phyloP scores from a whole-genome alignment of 345 rosid genomes.

The Rhizophora mangle region DNA sequence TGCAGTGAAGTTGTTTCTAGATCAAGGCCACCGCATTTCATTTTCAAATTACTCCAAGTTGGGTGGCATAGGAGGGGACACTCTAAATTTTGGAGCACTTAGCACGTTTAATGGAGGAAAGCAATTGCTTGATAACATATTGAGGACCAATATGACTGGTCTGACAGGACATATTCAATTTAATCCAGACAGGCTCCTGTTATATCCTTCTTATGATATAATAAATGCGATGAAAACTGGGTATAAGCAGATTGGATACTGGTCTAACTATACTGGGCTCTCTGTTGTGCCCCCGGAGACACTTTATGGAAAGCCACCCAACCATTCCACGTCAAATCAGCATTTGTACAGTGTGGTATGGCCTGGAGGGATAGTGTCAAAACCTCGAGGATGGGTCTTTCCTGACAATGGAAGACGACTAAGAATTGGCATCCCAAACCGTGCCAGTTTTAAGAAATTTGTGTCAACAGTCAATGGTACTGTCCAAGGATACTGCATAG shows the following conservation, averaged over 20 bases:
- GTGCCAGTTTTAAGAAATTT: conserved; percentile 57
- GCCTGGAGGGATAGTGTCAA: conserved; percentile 68
- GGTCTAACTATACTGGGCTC: conserved; percentile 88
- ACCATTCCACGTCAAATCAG: conserved; percentile 73
- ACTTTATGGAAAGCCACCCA: conserved; percentile 53
- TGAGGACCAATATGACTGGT: conserved; percentile 68
- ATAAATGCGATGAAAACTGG: conserved; percentile 51
- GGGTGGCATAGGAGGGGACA: conserved; percentile 40
- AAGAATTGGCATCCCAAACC: conserved; percentile 71
- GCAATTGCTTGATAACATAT: conserved; percentile 47
- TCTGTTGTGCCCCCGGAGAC: conserved; percentile 74
- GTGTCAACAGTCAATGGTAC: conserved; percentile 48
- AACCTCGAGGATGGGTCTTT: conserved; percentile 93
- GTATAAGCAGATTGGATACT: conserved; percentile 60
- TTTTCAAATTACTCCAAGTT: conserved; percentile 63
- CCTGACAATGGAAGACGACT: conserved; percentile 72
- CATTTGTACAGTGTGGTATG: conserved; percentile 57
- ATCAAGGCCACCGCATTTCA: conserved; percentile 61
- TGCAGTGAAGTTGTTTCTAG: conserved; percentile 62
- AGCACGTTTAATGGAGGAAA: conserved; percentile 73
- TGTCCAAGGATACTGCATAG: conserved; percentile 70
- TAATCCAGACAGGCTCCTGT: conserved; percentile 50
- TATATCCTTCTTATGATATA: conserved; percentile 67
- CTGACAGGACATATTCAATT: conserved; percentile 64
- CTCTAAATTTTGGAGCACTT: conserved; percentile 64